A percentile compares a stretch with the other conserved stretches of the same genome.
Conservation (phyloP, 352 stramenopile genomes). For the Globisporangium lucens region DNA sequence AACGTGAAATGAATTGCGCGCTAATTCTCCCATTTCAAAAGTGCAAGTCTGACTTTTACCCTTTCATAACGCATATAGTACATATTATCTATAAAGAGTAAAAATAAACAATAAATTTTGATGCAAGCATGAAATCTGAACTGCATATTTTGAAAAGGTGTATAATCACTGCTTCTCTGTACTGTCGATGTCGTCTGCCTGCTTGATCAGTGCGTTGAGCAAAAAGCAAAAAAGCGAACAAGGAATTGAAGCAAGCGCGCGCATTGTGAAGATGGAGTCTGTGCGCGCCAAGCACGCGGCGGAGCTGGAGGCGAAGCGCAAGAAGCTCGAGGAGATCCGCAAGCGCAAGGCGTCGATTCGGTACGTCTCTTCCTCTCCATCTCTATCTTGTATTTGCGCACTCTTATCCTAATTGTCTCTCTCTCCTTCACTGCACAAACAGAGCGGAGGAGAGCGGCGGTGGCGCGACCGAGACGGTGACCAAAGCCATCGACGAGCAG, state of each 20-base stretch:
- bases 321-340: slow-evolving; percentile 89
- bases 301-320: slow-evolving; percentile 85
- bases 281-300: slow-evolving; percentile 81
- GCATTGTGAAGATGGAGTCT: slow-evolving; percentile 41
- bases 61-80: background rate
- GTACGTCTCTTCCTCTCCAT: slow-evolving; percentile 19
- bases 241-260: slow-evolving; percentile 4
- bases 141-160: background rate
- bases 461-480: slow-evolving; percentile 40
- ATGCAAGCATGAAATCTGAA: background rate
- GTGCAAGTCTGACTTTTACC: background rate
- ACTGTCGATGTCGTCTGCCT: background rate
- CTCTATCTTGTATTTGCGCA: background rate
- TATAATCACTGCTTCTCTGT: background rate
- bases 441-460: slow-evolving; percentile 44
- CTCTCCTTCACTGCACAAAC: background rate
- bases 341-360: slow-evolving; percentile 76
- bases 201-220: background rate
- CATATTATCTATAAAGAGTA: background rate
- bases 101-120: background rate
- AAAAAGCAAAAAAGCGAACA: slow-evolving; percentile 9
- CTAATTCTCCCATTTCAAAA: background rate
- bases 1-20: slow-evolving; percentile 8
- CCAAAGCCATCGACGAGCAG: slow-evolving; percentile 62
- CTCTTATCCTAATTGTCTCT: background rate